Evolutionary conservation across 345 rosid genomes (phyloP).

Genomic region (Camelina laxa): DNA sequence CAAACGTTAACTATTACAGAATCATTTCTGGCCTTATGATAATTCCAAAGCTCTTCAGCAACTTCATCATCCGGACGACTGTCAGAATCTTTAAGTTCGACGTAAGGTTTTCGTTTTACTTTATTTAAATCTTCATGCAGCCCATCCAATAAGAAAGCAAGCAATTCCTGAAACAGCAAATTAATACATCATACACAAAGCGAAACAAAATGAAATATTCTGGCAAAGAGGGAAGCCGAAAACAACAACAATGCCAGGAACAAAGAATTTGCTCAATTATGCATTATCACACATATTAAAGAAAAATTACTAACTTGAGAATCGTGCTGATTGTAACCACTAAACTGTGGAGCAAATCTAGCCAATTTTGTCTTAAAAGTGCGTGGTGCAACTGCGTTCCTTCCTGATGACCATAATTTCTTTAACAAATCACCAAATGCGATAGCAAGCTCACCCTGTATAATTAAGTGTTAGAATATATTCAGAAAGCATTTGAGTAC

Average conservation of each 20-base stretch:
- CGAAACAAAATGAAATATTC: not conserved
- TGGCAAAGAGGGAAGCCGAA: constrained; percentile 6
- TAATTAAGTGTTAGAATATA: constrained; percentile 23
- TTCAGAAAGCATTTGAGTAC: constrained; percentile 18
- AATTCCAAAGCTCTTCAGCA: constrained; percentile 93
- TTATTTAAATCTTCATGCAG: constrained; percentile 96
- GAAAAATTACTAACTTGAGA: constrained; percentile 72
- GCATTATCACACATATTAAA: not conserved
- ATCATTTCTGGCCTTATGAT: constrained; percentile 97
- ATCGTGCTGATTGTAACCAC: constrained; percentile 99
- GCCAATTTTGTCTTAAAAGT: constrained; percentile 88
- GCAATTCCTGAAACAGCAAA: constrained; percentile 65
- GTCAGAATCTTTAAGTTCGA: constrained; percentile 83
- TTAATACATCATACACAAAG: constrained; percentile 13
- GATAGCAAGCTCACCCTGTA: constrained; percentile 96
- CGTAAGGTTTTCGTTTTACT: constrained; percentile 90
- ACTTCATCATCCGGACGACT: constrained; percentile 87
- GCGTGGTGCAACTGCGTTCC: constrained; percentile 78
- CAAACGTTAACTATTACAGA: constrained; percentile 92
- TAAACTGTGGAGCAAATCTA: constrained; percentile 96
- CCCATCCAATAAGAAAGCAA: constrained; percentile 94
- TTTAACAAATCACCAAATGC: constrained; percentile 93
- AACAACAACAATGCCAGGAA: constrained; percentile 12
- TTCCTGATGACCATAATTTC: constrained; percentile 90
- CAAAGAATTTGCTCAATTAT: constrained; percentile 9